Conservation (phyloP, 345 rosid genomes). For the Aegle marmelos region DNA sequence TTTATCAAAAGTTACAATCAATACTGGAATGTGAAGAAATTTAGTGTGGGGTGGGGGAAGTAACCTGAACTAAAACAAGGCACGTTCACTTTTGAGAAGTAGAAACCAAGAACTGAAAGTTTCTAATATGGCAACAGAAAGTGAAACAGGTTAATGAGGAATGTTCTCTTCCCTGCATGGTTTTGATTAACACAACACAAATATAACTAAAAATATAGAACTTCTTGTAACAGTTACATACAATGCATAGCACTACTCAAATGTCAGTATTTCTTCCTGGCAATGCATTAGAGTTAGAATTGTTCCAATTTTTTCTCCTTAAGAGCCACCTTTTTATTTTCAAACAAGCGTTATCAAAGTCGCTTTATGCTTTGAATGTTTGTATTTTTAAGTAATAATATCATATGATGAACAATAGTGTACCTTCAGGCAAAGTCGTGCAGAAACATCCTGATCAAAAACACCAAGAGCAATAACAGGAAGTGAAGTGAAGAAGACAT, state of each 20-base stretch:
- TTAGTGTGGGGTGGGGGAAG: background rate
- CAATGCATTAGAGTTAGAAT: background rate
- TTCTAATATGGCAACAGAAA: background rate
- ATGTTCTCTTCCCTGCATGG: background rate
- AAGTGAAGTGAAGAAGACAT: conserved; percentile 95
- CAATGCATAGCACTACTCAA: background rate
- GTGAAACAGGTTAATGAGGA: background rate
- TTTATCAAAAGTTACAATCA: background rate
- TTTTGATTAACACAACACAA: background rate
- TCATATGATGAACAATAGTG: background rate
- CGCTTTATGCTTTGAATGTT: background rate
- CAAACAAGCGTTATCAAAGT: background rate
- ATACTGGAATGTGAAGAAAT: background rate
- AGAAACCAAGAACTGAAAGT: background rate
- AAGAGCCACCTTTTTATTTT: background rate
- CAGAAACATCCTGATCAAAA: conserved; percentile 94
- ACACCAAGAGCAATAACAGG: conserved; percentile 96
- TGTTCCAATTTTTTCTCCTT: background rate
- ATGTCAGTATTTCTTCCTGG: background rate
- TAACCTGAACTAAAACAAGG: background rate
- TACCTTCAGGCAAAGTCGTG: conserved; percentile 88
- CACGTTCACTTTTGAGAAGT: background rate
- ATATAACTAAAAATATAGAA: background rate
- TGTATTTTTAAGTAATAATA: background rate
- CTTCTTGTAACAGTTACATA: background rate